A percentile compares a stretch with the other conserved stretches of the same genome.
Evolutionary conservation across 129 eudicot species (phyloP).

Genomic region (Flaveria trinervia): DNA sequence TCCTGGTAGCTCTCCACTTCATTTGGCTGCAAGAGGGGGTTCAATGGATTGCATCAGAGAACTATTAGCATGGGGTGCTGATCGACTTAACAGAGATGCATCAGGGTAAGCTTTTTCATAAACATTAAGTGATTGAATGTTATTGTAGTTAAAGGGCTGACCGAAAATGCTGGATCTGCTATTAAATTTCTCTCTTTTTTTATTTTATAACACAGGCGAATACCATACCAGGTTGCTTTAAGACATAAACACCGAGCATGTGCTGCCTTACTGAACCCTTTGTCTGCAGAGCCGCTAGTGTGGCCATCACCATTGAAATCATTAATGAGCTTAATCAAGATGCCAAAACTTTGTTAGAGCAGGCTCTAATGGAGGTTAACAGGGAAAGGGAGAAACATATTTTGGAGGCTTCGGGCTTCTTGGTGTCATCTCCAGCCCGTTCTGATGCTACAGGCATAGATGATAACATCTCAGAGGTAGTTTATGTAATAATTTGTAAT

Average conservation of each 20-base stretch:
- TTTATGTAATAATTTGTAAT: background rate
- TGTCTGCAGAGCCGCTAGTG: constrained; percentile 92
- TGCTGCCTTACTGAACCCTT: constrained; percentile 88
- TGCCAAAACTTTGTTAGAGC: constrained; percentile 79
- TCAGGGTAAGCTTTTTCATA: constrained; percentile 59
- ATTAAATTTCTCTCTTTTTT: background rate
- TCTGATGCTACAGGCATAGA: constrained; percentile 55
- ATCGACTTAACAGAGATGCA: constrained; percentile 84
- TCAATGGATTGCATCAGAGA: constrained; percentile 93
- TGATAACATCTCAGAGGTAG: constrained; percentile 80
- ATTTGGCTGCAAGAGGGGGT: constrained; percentile 97
- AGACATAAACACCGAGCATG: constrained; percentile 76
- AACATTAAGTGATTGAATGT: background rate
- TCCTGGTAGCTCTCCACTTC: constrained; percentile 96
- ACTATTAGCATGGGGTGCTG: constrained; percentile 98
- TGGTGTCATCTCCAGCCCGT: constrained; percentile 58
- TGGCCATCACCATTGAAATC: constrained; percentile 98
- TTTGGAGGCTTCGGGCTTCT: constrained; percentile 63
- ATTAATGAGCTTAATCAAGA: constrained; percentile 93
- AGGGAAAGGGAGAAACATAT: constrained; percentile 76
- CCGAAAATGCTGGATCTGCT: background rate
- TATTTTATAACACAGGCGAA: constrained; percentile 55
- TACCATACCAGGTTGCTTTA: constrained; percentile 75
- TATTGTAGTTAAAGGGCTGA: background rate
- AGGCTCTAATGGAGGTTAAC: constrained; percentile 89